Conservation (phyloP, 2,329 filamentous ascomycete genomes). For the Colletotrichum sp. region DNA sequence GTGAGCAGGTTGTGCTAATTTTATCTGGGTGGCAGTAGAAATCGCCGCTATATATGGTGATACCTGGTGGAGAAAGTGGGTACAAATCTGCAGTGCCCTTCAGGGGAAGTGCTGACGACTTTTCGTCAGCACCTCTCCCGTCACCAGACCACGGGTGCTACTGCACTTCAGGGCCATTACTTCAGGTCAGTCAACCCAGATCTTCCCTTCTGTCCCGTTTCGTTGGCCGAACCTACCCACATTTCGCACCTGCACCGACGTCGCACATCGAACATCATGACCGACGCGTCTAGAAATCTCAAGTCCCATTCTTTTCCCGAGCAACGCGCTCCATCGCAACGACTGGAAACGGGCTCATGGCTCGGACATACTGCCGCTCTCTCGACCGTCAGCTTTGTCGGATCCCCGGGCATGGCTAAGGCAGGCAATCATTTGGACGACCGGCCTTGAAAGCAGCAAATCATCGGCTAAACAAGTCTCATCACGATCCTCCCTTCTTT, state of each 20-base stretch:
- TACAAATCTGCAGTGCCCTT: no score
- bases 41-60: no score
- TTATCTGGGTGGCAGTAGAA: no score
- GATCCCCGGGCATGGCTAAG: no score
- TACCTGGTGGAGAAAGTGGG: no score
- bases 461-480: neutral
- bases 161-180: neutral
- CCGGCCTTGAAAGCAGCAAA: no score
- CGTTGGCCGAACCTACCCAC: neutral
- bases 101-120: no score
- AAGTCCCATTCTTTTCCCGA: neutral
- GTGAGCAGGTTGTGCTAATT: no score
- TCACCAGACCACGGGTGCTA: neutral
- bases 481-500: neutral
- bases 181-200: neutral
- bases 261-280: neutral
- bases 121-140: neutral
- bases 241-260: neutral
- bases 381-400: no score
- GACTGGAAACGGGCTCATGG: no score
- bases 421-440: no score
- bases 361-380: no score
- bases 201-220: neutral
- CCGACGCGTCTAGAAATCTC: neutral
- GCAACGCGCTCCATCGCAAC: neutral